Conservation (phyloP, 306 rosid species). For the Gillenia trifoliata region DNA sequence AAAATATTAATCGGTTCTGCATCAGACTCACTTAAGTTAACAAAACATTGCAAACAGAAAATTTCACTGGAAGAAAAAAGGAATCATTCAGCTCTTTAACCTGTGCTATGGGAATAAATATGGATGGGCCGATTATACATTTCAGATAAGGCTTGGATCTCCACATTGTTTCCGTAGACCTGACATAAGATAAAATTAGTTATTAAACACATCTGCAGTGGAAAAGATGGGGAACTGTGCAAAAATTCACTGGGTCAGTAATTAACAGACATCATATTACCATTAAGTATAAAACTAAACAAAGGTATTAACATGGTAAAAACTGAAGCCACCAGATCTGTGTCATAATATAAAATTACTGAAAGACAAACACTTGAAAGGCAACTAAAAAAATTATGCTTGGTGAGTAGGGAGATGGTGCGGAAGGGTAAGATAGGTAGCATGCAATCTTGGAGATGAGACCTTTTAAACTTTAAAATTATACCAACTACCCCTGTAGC, state of each 20-base stretch:
- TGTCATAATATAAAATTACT: background rate
- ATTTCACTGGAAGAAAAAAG: background rate
- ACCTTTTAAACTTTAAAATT: background rate
- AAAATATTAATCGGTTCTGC: conserved; percentile 95
- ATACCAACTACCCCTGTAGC: background rate
- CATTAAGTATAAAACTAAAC: background rate
- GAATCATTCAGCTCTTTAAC: conserved; percentile 25
- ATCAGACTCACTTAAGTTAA: conserved; percentile 19
- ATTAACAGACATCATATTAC: background rate
- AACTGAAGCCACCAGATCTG: background rate
- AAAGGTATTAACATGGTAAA: background rate
- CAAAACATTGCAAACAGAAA: background rate
- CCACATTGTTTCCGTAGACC: conserved; percentile 95
- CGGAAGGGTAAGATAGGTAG: background rate
- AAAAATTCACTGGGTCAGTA: background rate
- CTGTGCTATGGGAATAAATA: conserved; percentile 76
- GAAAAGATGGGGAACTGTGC: background rate
- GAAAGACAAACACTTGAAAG: background rate
- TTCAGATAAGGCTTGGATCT: conserved; percentile 90
- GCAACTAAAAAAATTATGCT: background rate
- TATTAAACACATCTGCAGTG: conserved; percentile 2
- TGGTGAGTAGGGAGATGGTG: background rate
- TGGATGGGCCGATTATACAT: conserved; percentile 97
- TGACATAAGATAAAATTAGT: conserved; percentile 26
- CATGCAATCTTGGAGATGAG: background rate